phyloP scores from a whole-genome alignment of 2,329 filamentous ascomycete genomes.

The Paecilomyces sp. region DNA sequence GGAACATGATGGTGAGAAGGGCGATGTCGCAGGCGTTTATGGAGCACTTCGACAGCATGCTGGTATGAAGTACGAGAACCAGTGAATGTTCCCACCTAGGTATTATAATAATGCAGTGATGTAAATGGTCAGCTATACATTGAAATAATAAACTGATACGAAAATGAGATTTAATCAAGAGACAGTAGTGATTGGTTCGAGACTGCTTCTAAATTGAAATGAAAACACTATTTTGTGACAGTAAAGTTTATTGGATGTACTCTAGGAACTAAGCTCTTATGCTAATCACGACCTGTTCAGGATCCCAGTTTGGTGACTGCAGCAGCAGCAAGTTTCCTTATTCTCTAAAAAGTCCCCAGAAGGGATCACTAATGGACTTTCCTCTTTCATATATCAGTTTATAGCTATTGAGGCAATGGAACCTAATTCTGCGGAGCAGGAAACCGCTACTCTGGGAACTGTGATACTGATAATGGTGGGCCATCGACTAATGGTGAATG shows the following conservation, averaged over 20 bases:
- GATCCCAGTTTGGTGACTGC: not conserved
- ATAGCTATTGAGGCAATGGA: not conserved
- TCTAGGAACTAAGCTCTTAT: no score
- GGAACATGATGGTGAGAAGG: constrained; percentile 59
- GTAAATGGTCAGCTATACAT: no score
- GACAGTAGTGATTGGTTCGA: no score
- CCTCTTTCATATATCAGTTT: not conserved
- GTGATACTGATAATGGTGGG: not conserved
- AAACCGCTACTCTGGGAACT: not conserved
- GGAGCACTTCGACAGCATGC: constrained; percentile 68
- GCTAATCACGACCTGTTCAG: not conserved
- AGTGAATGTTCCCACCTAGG: not conserved
- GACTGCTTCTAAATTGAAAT: no score
- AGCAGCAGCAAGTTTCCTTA: not conserved
- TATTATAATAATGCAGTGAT: no score
- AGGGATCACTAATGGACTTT: not conserved
- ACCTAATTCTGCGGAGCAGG: not conserved
- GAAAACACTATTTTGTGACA: no score
- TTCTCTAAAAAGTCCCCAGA: not conserved
- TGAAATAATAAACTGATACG: no score
- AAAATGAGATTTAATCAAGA: no score
- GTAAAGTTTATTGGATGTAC: no score
- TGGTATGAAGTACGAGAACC: constrained; percentile 67
- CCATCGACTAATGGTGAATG: not conserved
- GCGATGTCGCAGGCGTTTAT: constrained; percentile 78